A percentile compares a stretch with the other conserved stretches of the same genome.
Evolutionary conservation across 1,284 basidiomycete genomes (phyloP).

Genomic region (Serendipita sp.): DNA sequence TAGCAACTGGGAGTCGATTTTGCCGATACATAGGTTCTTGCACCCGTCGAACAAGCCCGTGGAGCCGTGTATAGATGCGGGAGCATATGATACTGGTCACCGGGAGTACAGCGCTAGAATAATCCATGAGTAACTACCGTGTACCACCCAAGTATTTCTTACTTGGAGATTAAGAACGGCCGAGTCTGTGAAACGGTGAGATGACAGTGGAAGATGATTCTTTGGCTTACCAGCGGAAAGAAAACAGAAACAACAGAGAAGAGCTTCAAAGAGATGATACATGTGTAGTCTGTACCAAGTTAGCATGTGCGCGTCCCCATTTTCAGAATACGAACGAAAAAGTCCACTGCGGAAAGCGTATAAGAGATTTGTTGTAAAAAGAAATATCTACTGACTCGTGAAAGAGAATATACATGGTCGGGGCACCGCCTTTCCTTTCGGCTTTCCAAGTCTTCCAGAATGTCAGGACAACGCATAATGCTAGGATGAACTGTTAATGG

Average conservation of each 20-base stretch:
- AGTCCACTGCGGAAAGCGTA: neutral
- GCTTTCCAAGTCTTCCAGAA: constrained; percentile 1
- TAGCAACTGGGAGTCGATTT: neutral
- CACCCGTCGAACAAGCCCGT: neutral
- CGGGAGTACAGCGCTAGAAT: neutral
- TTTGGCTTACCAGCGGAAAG: neutral
- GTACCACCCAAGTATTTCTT: neutral
- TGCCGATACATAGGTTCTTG: neutral
- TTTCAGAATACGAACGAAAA: neutral
- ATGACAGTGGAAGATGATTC: neutral
- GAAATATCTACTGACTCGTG: neutral
- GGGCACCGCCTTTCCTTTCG: neutral
- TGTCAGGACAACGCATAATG: neutral
- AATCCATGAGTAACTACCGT: neutral
- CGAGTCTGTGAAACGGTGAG: neutral
- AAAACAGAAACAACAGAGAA: neutral
- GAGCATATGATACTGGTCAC: neutral
- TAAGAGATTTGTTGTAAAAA: neutral
- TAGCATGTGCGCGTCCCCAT: neutral
- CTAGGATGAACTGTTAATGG: neutral
- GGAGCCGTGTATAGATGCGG: neutral
- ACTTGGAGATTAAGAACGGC: neutral
- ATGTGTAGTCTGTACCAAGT: neutral
- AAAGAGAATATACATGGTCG: neutral
- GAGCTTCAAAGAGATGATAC: neutral